phyloP scores from a whole-genome alignment of 2,329 filamentous ascomycete species.

The Arthrobotrys sphaeroides region DNA sequence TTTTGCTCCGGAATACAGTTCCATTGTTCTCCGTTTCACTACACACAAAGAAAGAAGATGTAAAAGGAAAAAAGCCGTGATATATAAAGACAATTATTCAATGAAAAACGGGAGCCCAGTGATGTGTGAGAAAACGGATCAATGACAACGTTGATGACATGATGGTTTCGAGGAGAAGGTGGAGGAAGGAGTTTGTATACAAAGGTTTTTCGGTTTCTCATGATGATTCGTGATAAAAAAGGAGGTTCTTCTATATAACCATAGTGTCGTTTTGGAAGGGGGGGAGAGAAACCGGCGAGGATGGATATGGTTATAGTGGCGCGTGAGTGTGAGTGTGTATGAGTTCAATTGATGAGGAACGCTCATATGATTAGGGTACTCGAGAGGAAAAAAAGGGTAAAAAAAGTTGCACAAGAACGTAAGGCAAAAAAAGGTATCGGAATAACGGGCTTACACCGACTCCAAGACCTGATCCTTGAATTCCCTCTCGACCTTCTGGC shows the following conservation, averaged over 20 bases:
- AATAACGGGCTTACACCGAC: slow-evolving; percentile 31
- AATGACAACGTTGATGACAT: slow-evolving; percentile 27
- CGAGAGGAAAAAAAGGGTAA: slow-evolving; percentile 24
- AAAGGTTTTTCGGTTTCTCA: slow-evolving; percentile 39
- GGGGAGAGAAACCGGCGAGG: slow-evolving; percentile 16
- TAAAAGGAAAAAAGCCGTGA: slow-evolving; percentile 36
- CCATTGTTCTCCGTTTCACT: slow-evolving; percentile 53
- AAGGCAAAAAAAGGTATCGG: slow-evolving; percentile 19
- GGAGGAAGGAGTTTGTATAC: slow-evolving; percentile 26
- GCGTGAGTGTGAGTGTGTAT: slow-evolving; percentile 5
- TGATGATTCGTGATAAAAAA: slow-evolving; percentile 16
- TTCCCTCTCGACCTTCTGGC: slow-evolving; percentile 78
- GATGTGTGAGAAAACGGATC: slow-evolving; percentile 35
- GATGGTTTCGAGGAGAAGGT: background rate
- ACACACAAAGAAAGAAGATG: slow-evolving; percentile 34
- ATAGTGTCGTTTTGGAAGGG: too few relatives aligned
- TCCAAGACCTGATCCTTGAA: slow-evolving; percentile 53
- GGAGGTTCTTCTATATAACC: too few relatives aligned
- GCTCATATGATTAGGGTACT: slow-evolving; percentile 54
- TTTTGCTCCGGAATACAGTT: slow-evolving; percentile 45
- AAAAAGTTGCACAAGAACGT: slow-evolving; percentile 18
- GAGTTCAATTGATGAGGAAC: slow-evolving; percentile 43
- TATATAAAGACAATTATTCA: slow-evolving; percentile 53
- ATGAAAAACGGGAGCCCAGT: slow-evolving; percentile 36
- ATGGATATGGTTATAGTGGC: slow-evolving; percentile 18